phyloP scores from a whole-genome alignment of 208 protist species.

The Lotmaria passim region DNA sequence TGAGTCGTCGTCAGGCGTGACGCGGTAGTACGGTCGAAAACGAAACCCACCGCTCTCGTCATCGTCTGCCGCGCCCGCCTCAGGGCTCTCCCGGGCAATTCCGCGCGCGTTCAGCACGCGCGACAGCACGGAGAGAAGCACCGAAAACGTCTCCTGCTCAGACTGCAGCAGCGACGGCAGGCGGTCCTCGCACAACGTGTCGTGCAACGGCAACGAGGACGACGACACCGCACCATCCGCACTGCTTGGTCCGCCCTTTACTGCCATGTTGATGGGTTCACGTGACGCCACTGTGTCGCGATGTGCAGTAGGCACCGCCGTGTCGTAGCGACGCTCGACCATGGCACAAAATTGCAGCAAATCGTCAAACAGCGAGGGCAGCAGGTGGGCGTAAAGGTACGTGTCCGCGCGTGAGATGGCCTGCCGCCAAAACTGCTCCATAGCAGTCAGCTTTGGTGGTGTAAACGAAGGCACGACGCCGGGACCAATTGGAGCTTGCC shows the following conservation, averaged over 20 bases:
- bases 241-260: background rate
- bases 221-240: background rate
- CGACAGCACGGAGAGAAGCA: conserved; percentile 9
- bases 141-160: conserved; percentile 5
- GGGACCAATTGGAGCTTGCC: no score
- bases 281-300: no score
- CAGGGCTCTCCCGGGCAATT: background rate
- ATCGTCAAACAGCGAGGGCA: background rate
- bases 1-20: background rate
- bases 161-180: background rate
- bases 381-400: conserved; percentile 4
- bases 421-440: no score
- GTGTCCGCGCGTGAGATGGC: background rate
- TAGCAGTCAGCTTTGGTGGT: no score
- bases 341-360: background rate
- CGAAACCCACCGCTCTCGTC: background rate
- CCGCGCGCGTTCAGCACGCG: background rate
- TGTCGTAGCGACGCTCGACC: conserved; percentile 16
- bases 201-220: background rate
- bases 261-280: no score
- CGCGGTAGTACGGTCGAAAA: background rate
- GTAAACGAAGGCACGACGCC: no score
- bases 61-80: background rate
- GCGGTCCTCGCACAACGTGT: background rate
- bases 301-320: background rate